Evolutionary conservation across 768 basidiomycete species (phyloP).

Genomic region (Lyophyllum semitale): DNA sequence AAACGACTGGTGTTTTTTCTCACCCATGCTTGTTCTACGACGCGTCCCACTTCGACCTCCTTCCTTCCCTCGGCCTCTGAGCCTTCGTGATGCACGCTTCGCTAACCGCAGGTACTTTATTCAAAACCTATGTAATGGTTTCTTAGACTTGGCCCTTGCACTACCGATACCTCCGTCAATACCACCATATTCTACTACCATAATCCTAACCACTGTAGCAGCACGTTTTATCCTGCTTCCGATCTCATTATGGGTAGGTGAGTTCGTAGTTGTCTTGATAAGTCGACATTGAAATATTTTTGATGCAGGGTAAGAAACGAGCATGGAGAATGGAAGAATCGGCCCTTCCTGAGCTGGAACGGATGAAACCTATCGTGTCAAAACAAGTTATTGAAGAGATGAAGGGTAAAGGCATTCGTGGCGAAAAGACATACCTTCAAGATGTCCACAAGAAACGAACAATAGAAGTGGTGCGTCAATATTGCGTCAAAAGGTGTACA

Average conservation of each 20-base stretch:
- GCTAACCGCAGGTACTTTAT: conserved; percentile 34
- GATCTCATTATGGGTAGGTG: conserved; percentile 73
- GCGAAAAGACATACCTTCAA: conserved; percentile 53
- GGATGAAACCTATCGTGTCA: conserved; percentile 44
- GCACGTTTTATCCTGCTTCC: conserved; percentile 68
- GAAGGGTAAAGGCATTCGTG: conserved; percentile 55
- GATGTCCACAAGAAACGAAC: conserved; percentile 49
- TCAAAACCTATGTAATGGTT: conserved; percentile 57
- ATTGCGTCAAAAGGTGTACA: not conserved
- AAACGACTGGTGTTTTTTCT: conserved; percentile 7
- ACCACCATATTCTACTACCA: conserved; percentile 74
- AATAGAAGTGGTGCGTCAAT: conserved; percentile 44
- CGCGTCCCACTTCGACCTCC: conserved; percentile 28
- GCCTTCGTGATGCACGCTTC: conserved; percentile 8
- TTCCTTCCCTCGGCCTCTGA: conserved; percentile 10
- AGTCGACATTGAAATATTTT: conserved; percentile 3
- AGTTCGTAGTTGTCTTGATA: not conserved
- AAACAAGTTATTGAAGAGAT: conserved; percentile 51
- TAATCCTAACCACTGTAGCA: conserved; percentile 66
- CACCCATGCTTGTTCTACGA: conserved; percentile 34
- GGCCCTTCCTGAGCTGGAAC: conserved; percentile 57
- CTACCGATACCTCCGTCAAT: conserved; percentile 70
- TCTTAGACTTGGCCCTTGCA: conserved; percentile 75
- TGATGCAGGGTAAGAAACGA: conserved; percentile 57
- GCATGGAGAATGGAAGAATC: conserved; percentile 61